Base-by-base conservation (phyloP, 2,329 filamentous ascomycete species). In the Hypoxylon rubiginosum region DNA sequence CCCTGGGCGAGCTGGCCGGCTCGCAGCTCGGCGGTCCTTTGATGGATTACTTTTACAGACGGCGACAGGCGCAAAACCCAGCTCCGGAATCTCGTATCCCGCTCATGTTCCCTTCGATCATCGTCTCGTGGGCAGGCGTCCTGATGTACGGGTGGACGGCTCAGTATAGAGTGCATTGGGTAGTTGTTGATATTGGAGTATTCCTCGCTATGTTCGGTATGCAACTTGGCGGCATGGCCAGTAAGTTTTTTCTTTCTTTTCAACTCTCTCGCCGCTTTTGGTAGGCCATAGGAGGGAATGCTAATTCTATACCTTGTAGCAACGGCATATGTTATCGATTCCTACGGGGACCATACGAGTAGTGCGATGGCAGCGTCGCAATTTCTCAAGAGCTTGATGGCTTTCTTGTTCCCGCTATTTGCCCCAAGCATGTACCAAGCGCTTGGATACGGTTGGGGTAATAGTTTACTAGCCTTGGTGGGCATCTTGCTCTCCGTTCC, bases 11-110 rank as follows among this genome's bases (percentile, higher is more conserved):
- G 77, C 82, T 89, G 59, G 74, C 85, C 0, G 88, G 84, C 7
- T 80, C 83, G 0, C 83, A 87, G 63, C 69, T 86, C 0, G 79
- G 80, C 8, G 83, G 80, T 0, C 74, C 75, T 0, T 28, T 83
- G 0, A 82, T 84, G 74, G 84, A 86, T 61, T 68, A 63, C 9
- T 66, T 81, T 4, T 84, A 79, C 71, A 67, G 39, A 34, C 17
- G 32, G 11, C 48, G 30, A 10, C 19, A 43, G 48, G 51, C 24
- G n/a, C 32, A 54, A 24, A 58, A 66, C 46, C 55, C 39, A 15
- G 61, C 62, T 0, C 89, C 90, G 0, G 90, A 92, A 69, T 88
- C 86, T 71, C 86, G 90, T n/a, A 79, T 90, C 0, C 88, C 88
- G 0, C 78, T 90, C 2, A 85, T 88, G 76, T 72, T 87, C 10